Conservation (phyloP, 768 basidiomycete species). For the Kwoniella sp. region DNA sequence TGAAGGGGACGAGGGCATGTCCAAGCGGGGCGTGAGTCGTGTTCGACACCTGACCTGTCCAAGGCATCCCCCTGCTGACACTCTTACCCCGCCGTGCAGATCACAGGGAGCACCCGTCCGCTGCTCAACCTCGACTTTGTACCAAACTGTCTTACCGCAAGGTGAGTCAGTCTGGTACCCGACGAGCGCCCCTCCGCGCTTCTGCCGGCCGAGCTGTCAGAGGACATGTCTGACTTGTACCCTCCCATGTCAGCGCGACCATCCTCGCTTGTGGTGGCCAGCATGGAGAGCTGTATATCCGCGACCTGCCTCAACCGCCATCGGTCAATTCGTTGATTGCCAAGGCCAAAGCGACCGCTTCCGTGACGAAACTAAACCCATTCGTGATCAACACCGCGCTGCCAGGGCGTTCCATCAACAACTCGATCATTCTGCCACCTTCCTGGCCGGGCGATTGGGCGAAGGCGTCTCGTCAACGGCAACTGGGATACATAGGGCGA, state of each 20-base stretch:
- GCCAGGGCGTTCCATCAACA: constrained; percentile 45
- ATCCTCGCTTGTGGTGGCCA: constrained; percentile 48
- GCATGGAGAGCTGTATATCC: constrained; percentile 45
- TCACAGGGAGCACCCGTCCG: constrained; percentile 21
- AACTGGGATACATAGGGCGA: constrained; percentile 22
- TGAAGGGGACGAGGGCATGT: constrained; percentile 15
- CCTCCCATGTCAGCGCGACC: constrained; percentile 16
- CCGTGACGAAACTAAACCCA: constrained; percentile 12
- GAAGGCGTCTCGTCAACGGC: constrained; percentile 5
- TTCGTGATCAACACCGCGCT: constrained; percentile 32
- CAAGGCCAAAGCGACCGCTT: neutral
- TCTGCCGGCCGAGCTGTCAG: neutral
- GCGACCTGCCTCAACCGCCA: constrained; percentile 26
- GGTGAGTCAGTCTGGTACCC: constrained; percentile 28
- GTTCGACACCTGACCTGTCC: neutral
- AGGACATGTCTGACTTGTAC: constrained; percentile 4
- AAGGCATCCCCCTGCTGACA: neutral
- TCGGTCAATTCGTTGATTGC: neutral
- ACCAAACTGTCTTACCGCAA: constrained; percentile 48
- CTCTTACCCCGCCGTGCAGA: neutral
- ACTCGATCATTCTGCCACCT: constrained; percentile 43
- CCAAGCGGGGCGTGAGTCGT: constrained; percentile 10
- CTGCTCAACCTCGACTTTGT: constrained; percentile 39
- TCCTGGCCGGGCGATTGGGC: constrained; percentile 30
- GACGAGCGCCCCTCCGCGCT: neutral